Percentiles rank a stretch among this genome's conserved stretches.
Conservation (phyloP, 495 filamentous ascomycete species). For the Schizothecium vesticola region DNA sequence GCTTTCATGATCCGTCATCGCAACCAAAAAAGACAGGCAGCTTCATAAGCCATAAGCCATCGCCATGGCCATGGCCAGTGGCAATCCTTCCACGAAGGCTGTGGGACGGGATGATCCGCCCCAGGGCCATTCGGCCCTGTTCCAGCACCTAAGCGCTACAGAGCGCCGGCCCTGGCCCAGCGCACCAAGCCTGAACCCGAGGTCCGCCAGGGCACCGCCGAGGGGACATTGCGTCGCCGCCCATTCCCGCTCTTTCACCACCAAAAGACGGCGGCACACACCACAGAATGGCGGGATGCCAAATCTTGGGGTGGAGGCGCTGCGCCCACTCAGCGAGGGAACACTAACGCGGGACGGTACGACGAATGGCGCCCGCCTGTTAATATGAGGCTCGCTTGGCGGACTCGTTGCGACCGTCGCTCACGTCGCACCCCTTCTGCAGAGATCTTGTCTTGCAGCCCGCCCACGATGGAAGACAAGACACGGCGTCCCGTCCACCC, state of each 20-base stretch:
- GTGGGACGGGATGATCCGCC: too few relatives aligned
- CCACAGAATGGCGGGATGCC: slow-evolving; percentile 10
- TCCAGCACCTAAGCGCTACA: not conserved
- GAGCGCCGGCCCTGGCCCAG: not conserved
- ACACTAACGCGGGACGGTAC: not conserved
- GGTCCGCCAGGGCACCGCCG: not conserved
- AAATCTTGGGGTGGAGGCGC: not conserved
- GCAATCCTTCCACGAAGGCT: not conserved
- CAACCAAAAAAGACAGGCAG: not conserved
- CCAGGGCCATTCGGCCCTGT: not conserved
- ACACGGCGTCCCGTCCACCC: not conserved
- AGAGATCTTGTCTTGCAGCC: slow-evolving; percentile 2
- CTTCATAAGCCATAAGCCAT: not conserved
- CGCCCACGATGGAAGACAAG: not conserved
- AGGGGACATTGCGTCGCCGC: not conserved
- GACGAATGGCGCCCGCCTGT: not conserved
- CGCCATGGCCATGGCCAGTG: not conserved
- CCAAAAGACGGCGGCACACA: not conserved
- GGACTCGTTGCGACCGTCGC: not conserved
- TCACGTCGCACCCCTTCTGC: slow-evolving; percentile 2
- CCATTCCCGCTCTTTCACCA: slow-evolving; percentile 4
- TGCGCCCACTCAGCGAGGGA: slow-evolving; percentile 1
- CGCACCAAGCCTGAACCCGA: not conserved
- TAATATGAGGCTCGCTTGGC: slow-evolving; percentile 9
- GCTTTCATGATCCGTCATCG: not conserved